Evolutionary conservation across 345 rosid species (phyloP).

Genomic region (Leavenworthia alabamica): DNA sequence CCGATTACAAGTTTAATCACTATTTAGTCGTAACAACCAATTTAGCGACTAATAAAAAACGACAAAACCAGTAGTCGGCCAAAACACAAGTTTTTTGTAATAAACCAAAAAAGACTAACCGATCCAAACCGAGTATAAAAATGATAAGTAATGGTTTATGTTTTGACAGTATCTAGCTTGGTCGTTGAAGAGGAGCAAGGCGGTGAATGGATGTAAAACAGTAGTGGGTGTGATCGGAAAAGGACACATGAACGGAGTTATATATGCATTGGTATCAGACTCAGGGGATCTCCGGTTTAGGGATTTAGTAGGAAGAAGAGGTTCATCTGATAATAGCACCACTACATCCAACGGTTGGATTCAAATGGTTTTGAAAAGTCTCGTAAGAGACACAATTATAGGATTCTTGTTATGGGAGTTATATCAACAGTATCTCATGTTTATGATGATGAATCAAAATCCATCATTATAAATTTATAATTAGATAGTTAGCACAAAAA

Average conservation of each 20-base stretch:
- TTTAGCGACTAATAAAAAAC: too few relatives aligned
- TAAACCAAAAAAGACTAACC: background rate
- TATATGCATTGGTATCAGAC: slow-evolving; percentile 67
- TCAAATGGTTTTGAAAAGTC: slow-evolving; percentile 30
- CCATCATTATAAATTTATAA: background rate
- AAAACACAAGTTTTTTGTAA: too few relatives aligned
- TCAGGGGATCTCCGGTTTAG: slow-evolving; percentile 63
- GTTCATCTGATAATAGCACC: slow-evolving; percentile 23
- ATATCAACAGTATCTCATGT: slow-evolving; percentile 35
- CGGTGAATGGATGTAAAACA: slow-evolving; percentile 60
- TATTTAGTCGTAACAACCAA: too few relatives aligned
- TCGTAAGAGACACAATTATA: slow-evolving; percentile 45
- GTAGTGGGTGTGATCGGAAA: slow-evolving; percentile 83
- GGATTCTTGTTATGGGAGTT: slow-evolving; percentile 47
- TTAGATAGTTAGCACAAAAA: too few relatives aligned
- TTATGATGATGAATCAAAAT: slow-evolving; percentile 19
- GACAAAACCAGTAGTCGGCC: too few relatives aligned
- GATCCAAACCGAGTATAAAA: background rate
- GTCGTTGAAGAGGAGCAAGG: slow-evolving; percentile 90
- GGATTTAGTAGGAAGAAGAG: slow-evolving; percentile 56
- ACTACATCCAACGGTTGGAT: slow-evolving; percentile 29
- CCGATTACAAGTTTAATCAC: too few relatives aligned
- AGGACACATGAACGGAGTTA: slow-evolving; percentile 85
- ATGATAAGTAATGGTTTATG: background rate
- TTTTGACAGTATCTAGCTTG: slow-evolving; percentile 69